Evolutionary conservation across 2,329 filamentous ascomycete genomes (phyloP), one percentile per base, ranked within the genome.

Genomic region (Emericellopsis atlantica): DNA sequence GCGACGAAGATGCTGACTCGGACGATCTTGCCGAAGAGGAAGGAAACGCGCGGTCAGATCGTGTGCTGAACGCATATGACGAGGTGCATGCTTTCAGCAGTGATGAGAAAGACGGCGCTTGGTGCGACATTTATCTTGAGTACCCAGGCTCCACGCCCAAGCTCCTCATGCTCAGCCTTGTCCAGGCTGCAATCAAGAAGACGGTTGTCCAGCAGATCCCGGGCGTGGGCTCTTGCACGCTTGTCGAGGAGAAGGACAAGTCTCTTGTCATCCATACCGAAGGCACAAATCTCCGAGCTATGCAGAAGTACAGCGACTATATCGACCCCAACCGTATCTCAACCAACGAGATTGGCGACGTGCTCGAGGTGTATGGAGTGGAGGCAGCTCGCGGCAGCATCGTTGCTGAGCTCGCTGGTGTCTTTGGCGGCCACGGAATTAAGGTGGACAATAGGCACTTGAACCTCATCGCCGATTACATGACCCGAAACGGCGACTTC

Each of bases 401-500:
- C 54, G 83, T 95, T 36, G 74, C 75, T 43, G 92, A 98, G 65
- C 76, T 98, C 54, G 75, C 79, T 41, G 75, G 73, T 35, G 90
- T 98, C 46, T 98, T 98, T 70, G 72, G 74, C 39, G 81, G 82
- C 55, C 90, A 98, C 76, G 85, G 85, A 54, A 98, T 98, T 66
- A 75, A 72, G 44, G 92, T 98, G 40, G 89, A 98, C 59, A 79
- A 83, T 49, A 79, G 92, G 40, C 93, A 98, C 66, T 65, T 98
- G 49, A 95, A 92, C 63, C 73, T 98, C 49, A 96, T 98, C 51
- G 90, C 84, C 37, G 92, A 98, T 60, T 87, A 87, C 60, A 98
- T 98, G 92, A 98, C 92, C n/a, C 76, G 90, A 40, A 81, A 80
- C 44, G 92, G 92, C 49, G 80, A 78, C 2, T 98, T 93, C 65